Percentiles rank a stretch among this genome's conserved stretches.
phyloP scores from a whole-genome alignment of 176 grass and related monocot genomes.

The Oryza punctata region DNA sequence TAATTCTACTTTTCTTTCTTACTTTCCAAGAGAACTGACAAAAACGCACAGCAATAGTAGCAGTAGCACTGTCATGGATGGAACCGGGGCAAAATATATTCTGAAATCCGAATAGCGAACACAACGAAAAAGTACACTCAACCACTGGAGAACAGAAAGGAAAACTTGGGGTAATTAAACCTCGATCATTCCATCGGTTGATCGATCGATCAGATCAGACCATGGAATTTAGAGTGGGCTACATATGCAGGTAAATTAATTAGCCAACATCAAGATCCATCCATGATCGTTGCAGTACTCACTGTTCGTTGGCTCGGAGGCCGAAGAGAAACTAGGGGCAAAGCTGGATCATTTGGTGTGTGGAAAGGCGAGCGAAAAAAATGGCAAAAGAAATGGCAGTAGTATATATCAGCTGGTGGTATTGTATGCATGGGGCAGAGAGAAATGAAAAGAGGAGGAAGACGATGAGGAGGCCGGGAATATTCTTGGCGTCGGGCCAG shows the following conservation, averaged over 20 bases:
- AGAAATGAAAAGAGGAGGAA: not conserved
- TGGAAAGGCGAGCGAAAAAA: conserved; percentile 22
- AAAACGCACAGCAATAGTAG: not conserved
- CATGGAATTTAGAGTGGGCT: not conserved
- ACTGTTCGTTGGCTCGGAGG: not conserved
- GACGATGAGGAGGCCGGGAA: not conserved
- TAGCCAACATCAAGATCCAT: not conserved
- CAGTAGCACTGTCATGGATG: not conserved
- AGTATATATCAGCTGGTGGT: too few relatives aligned
- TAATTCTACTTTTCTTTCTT: not conserved
- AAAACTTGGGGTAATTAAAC: not conserved
- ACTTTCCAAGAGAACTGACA: not conserved
- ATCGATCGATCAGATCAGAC: not conserved
- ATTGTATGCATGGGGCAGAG: not conserved
- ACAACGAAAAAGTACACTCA: not conserved
- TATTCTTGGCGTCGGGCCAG: conserved; percentile 59
- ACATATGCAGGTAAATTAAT: not conserved
- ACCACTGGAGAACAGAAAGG: not conserved
- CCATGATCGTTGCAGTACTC: not conserved
- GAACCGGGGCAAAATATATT: not conserved
- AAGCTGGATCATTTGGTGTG: not conserved
- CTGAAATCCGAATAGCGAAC: not conserved
- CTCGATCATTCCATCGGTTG: not conserved
- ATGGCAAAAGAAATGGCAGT: not conserved
- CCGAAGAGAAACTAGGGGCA: not conserved